Base-by-base conservation (phyloP, 768 basidiomycete genomes). In the Panellus pusillus region DNA sequence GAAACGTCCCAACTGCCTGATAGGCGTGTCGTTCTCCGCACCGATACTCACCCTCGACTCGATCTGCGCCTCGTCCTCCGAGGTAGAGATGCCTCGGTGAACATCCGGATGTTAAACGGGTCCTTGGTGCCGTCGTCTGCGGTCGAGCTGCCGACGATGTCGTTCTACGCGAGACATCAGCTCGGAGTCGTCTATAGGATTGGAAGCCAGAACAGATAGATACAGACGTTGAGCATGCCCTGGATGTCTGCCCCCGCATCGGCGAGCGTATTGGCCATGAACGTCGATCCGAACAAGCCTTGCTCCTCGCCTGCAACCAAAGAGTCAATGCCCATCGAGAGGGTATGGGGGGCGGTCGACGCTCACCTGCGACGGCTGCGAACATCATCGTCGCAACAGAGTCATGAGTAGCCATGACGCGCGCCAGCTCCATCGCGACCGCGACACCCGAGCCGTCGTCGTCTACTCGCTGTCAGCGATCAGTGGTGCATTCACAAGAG, bases 401-500 rank as follows among this genome's bases (percentile, higher is more conserved):
- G 9, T 68, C 62, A 44, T 77, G 74, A 2, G 70, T 72, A n/a
- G 79, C 76, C 70, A 81, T 73, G 6, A 83, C 69, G 17, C 80
- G 68, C 3, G 79, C 76, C 12, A 82, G 67, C 61, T 81, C 79
- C 73, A 81, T 74, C 0, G 75, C 74, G n/a, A 81, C 70, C 9
- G 80, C 80, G 13, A 81, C 79, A 0, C 80, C 80, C 12, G 79
- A 80, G 1, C 64, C 80, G 54, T 82, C 81, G 57, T 81, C 81
- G 55, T 80, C 74, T 39, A 38, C 17, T 1, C 5, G 19, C 39
- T 28, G 9, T 35, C 44, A 49, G 13, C 19, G 17, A 17, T 20
- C 28, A 31, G 8, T n/a, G 9, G 8, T n/a, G 9, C 28, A 28
- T 27, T 13, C 11, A 24, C n/a, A 31, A 7, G 15, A 44, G 19